Percentiles rank a stretch among this genome's conserved stretches.
phyloP scores from a whole-genome alignment of 169 alveolate genomes.

The Plasmodium gaboni region DNA sequence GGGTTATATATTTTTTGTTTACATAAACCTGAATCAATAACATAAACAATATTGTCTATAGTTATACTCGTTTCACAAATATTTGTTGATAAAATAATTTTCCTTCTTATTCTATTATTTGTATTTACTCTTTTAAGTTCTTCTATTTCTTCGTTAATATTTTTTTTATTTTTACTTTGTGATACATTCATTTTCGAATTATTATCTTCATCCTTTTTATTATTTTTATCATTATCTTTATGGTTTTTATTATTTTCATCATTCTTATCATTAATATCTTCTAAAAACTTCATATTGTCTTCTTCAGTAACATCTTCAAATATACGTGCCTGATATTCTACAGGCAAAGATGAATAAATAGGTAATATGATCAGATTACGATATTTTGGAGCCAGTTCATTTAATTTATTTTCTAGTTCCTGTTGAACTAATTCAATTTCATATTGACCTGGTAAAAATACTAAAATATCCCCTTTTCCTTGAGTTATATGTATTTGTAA shows the following conservation, averaged over 20 bases:
- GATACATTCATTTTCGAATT: background rate
- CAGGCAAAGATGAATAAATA: conserved; percentile 98
- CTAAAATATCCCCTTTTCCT: conserved; percentile 98
- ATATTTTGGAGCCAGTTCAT: conserved; percentile 61
- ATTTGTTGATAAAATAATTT: conserved; percentile 98
- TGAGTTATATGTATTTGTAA: conserved; percentile 99
- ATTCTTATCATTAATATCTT: background rate
- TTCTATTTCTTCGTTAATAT: conserved; percentile 1
- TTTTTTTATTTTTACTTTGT: background rate
- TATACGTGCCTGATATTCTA: conserved; percentile 98
- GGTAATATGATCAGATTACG: conserved; percentile 95
- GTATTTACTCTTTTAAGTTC: conserved; percentile 69
- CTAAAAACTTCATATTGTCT: conserved; percentile 57
- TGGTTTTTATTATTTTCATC: background rate
- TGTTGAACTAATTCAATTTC: conserved; percentile 96
- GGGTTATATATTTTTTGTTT: conserved; percentile 98
- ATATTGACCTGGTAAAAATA: conserved; percentile 99
- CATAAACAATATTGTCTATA: conserved; percentile 98
- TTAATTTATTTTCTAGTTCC: conserved; percentile 86
- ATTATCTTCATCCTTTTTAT: background rate
- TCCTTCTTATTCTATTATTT: conserved; percentile 93
- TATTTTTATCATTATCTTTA: background rate
- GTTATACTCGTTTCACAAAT: conserved; percentile 99
- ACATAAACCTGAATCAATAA: conserved; percentile 98
- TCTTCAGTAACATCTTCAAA: conserved; percentile 93